phyloP scores from a whole-genome alignment of 768 basidiomycete species.

The Podaxis rugospora region DNA sequence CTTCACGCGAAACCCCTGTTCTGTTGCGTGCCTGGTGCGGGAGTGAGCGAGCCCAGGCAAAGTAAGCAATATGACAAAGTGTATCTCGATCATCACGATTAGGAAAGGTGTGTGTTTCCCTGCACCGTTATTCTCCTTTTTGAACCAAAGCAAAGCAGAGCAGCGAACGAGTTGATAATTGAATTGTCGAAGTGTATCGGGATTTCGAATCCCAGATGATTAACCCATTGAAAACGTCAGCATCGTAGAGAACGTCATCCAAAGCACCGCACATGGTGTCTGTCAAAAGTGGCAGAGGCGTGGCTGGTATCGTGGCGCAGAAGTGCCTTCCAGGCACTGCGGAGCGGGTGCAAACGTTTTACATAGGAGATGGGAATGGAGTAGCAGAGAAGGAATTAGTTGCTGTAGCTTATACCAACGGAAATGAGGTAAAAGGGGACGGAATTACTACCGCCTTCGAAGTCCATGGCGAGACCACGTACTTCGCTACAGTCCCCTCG shows the following conservation, averaged over 20 bases:
- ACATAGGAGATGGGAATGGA: slow-evolving; percentile 52
- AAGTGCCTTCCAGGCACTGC: slow-evolving; percentile 61
- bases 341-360: slow-evolving; percentile 55
- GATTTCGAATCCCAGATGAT: slow-evolving; percentile 76
- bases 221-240: slow-evolving; percentile 88
- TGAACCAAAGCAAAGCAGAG: slow-evolving; percentile 68
- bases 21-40: slow-evolving; percentile 81
- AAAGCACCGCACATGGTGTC: slow-evolving; percentile 91
- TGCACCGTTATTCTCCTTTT: background rate
- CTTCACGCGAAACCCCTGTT: slow-evolving; percentile 81
- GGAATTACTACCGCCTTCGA: slow-evolving; percentile 19
- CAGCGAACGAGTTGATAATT: slow-evolving; percentile 87
- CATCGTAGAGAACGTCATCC: slow-evolving; percentile 84
- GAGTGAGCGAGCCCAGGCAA: slow-evolving; percentile 44
- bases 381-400: background rate
- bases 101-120: slow-evolving; percentile 71
- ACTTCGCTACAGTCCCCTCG: slow-evolving; percentile 62
- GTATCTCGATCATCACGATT: slow-evolving; percentile 74
- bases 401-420: slow-evolving; percentile 40
- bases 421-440: slow-evolving; percentile 58
- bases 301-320: slow-evolving; percentile 28
- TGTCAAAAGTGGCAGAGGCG: slow-evolving; percentile 42
- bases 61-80: slow-evolving; percentile 83
- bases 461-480: slow-evolving; percentile 19
- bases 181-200: slow-evolving; percentile 96